phyloP scores from a whole-genome alignment of 306 rosid genomes.

The Acacia acuminata region DNA sequence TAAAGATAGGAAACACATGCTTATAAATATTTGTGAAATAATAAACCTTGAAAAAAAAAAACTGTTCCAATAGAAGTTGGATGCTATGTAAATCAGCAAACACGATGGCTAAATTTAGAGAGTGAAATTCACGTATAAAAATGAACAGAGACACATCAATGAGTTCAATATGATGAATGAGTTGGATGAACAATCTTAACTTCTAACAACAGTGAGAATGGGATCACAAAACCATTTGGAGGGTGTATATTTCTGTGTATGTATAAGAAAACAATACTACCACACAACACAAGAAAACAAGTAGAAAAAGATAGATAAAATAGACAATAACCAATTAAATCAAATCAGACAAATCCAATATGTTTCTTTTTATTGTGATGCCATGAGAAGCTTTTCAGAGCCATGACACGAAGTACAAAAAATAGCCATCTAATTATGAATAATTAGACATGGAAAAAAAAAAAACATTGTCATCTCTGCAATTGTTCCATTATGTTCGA shows the following conservation, averaged over 20 bases:
- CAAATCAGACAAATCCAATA: neutral
- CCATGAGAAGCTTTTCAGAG: neutral
- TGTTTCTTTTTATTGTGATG: neutral
- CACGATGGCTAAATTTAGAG: neutral
- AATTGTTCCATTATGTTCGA: neutral
- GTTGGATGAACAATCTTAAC: neutral
- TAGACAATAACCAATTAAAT: neutral
- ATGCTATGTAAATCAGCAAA: neutral
- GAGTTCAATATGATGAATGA: slow-evolving; percentile 10
- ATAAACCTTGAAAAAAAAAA: neutral
- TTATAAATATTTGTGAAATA: slow-evolving; percentile 15
- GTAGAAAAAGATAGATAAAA: neutral
- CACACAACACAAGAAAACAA: neutral
- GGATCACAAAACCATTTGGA: neutral
- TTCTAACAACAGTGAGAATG: neutral
- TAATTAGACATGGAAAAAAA: slow-evolving; percentile 1
- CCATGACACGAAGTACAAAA: neutral
- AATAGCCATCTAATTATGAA: slow-evolving; percentile 14
- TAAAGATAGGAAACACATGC: neutral
- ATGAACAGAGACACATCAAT: neutral
- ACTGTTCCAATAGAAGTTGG: neutral
- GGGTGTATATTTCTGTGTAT: neutral
- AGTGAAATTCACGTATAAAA: neutral
- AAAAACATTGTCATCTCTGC: neutral
- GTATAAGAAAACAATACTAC: neutral